Evolutionary conservation across 1,284 basidiomycete species (phyloP).

Genomic region (Chalciporus sp.): DNA sequence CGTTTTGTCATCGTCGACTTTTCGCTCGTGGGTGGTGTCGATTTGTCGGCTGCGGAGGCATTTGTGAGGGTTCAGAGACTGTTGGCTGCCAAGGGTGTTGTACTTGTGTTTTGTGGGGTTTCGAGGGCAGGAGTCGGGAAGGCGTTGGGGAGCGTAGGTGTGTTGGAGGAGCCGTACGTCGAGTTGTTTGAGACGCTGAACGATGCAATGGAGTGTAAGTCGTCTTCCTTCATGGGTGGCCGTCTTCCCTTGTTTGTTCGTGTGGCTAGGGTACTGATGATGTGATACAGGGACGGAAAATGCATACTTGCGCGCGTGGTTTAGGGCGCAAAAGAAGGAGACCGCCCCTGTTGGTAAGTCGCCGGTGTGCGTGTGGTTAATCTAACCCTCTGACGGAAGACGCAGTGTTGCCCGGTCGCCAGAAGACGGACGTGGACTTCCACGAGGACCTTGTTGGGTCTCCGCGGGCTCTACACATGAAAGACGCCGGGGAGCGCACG

Average conservation of each 20-base stretch:
- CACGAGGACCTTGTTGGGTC: conserved; percentile 67
- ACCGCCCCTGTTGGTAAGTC: conserved; percentile 37
- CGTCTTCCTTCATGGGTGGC: conserved; percentile 2
- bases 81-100: conserved; percentile 74
- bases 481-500: conserved; percentile 75
- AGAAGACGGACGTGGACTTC: conserved; percentile 47
- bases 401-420: conserved; percentile 61
- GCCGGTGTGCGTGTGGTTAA: not conserved
- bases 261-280: conserved; percentile 14
- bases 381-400: not conserved
- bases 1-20: conserved; percentile 91
- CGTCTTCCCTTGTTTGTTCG: conserved; percentile 3
- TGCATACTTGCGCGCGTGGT: conserved; percentile 80
- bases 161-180: conserved; percentile 77
- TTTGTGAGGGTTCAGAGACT: conserved; percentile 91
- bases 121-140: conserved; percentile 62
- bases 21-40: conserved; percentile 84
- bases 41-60: conserved; percentile 94
- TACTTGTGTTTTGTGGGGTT: conserved; percentile 90
- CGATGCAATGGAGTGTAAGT: conserved; percentile 91
- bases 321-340: conserved; percentile 62
- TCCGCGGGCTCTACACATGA: conserved; percentile 74
- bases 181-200: conserved; percentile 86
- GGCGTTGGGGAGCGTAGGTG: conserved; percentile 72
- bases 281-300: conserved; percentile 79